A percentile compares a stretch with the other conserved stretches of the same genome.
These are phyloP conservation scores for Lyophyllum semitale DNA, from an alignment of 768 basidiomycete genomes.

Conservation along the genomic window DNA sequence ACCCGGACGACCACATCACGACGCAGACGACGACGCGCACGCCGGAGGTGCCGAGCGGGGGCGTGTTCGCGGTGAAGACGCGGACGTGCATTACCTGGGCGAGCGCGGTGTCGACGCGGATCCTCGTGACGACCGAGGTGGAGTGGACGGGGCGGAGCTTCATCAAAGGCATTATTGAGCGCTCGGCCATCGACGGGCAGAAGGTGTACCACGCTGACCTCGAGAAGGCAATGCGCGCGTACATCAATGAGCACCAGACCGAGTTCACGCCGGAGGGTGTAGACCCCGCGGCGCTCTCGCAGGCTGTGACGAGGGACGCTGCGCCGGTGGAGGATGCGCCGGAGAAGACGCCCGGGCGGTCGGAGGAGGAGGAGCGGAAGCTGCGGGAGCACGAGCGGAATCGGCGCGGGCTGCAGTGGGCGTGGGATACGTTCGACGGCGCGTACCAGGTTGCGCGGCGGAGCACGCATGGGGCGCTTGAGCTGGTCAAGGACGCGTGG, in stretches of 20 bases:
- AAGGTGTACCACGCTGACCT: conserved; percentile 83
- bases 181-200: conserved; percentile 89
- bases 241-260: conserved; percentile 85
- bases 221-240: conserved; percentile 80
- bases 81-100: conserved; percentile 96
- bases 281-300: conserved; percentile 57
- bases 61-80: conserved; percentile 93
- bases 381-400: conserved; percentile 70
- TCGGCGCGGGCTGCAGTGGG: conserved; percentile 81
- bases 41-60: conserved; percentile 93
- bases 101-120: conserved; percentile 68
- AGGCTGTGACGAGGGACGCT: conserved; percentile 39
- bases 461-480: conserved; percentile 71
- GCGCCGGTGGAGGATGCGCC: conserved; percentile 16
- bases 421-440: conserved; percentile 83
- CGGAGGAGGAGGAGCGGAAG: conserved; percentile 44
- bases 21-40: conserved; percentile 90
- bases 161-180: conserved; percentile 95
- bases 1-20: conserved; percentile 81
- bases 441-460: conserved; percentile 70
- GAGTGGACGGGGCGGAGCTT: conserved; percentile 98
- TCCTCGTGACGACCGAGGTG: conserved; percentile 87
- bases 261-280: conserved; percentile 90
- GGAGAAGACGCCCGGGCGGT: conserved; percentile 21
- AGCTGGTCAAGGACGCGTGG: conserved; percentile 79